Base-by-base conservation (phyloP, 2,329 filamentous ascomycete species). In the Colletotrichum sp. region DNA sequence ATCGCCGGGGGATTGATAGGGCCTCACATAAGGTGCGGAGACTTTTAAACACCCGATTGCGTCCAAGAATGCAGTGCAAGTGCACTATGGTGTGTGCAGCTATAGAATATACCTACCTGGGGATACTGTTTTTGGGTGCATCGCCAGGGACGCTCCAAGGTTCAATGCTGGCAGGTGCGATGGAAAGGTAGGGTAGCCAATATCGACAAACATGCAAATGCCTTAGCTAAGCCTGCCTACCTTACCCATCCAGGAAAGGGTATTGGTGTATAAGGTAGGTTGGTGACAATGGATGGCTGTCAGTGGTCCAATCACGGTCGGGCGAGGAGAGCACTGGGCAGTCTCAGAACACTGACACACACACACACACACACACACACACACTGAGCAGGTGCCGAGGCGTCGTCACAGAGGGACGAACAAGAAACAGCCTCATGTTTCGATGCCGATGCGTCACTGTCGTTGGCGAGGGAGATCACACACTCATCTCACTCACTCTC, bases 361-460 rank as follows among this genome's bases (percentile, higher is more conserved):
- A n/a, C 3, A 2, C n/a, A n/a, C n/a, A n/a, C n/a, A n/a, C n/a
- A n/a, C n/a, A n/a, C n/a, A n/a, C n/a, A n/a, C n/a, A 2, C 36
- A 44, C 39, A n/a, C 18, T 48, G 18, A 22, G 65, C 71, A 69
- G 65, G 26, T 75, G 63, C 68, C 69, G 63, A 75, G 71, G 74
- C 57, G 71, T 70, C 48, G 36, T 68, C 71, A 66, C 64, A 75
- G 75, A 73, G 52, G 68, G 68, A 75, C 74, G 70, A 75, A 64
- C 71, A 34, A 79, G 80, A 84, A 83, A 83, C 81, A 82, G 79
- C 70, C 71, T 80, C 79, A 79, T 81, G 83, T 84, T 84, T 84
- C 82, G 82, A 83, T 76, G 78, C 77, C 68, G 55, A 52, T 65
- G 72, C 55, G 59, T 63, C 62, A 44, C 34, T 36, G 65, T 39